phyloP scores from a whole-genome alignment of 2,329 filamentous ascomycete genomes.

The Furcasterigmium sp. region DNA sequence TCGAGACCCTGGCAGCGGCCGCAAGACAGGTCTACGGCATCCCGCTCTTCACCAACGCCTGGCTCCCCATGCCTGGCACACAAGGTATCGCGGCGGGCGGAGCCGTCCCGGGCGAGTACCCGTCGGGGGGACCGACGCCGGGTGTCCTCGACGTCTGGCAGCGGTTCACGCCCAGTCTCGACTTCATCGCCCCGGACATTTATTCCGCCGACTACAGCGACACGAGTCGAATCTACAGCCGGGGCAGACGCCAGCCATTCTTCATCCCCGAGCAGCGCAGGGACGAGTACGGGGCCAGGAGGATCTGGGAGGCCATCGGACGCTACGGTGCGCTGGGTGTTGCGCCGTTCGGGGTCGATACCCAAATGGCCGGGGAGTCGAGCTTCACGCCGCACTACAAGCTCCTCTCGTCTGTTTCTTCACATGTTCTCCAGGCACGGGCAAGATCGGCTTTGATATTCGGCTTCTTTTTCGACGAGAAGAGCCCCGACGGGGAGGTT shows the following conservation, averaged over 20 bases:
- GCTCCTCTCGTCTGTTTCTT: conserved; percentile 20
- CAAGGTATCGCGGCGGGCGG: conserved; percentile 24
- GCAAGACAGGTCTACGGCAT: conserved; percentile 23
- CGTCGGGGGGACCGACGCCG: conserved; percentile 26
- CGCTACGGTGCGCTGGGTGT: conserved; percentile 30
- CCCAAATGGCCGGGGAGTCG: conserved; percentile 16
- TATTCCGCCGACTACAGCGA: conserved; percentile 43
- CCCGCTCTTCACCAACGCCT: conserved; percentile 26
- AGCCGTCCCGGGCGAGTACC: conserved; percentile 26
- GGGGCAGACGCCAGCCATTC: conserved; percentile 30
- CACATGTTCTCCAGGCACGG: conserved; percentile 19
- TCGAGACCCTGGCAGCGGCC: conserved; percentile 22
- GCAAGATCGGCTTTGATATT: conserved; percentile 24
- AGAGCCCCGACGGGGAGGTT: conserved; percentile 14
- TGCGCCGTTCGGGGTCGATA: conserved; percentile 34
- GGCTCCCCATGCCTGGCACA: conserved; percentile 19
- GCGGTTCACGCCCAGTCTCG: conserved; percentile 31
- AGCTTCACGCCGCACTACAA: conserved; percentile 21
- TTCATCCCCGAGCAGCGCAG: conserved; percentile 48
- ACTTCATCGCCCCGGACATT: conserved; percentile 41
- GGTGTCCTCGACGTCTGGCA: conserved; percentile 34
- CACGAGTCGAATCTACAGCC: conserved; percentile 35
- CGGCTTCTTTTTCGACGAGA: conserved; percentile 32
- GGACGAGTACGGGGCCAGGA: conserved; percentile 36
- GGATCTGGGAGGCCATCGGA: conserved; percentile 35